A percentile compares a stretch with the other conserved stretches of the same genome.
phyloP scores from a whole-genome alignment of 2,329 filamentous ascomycete species.

The Clonostachys rhizophaga region DNA sequence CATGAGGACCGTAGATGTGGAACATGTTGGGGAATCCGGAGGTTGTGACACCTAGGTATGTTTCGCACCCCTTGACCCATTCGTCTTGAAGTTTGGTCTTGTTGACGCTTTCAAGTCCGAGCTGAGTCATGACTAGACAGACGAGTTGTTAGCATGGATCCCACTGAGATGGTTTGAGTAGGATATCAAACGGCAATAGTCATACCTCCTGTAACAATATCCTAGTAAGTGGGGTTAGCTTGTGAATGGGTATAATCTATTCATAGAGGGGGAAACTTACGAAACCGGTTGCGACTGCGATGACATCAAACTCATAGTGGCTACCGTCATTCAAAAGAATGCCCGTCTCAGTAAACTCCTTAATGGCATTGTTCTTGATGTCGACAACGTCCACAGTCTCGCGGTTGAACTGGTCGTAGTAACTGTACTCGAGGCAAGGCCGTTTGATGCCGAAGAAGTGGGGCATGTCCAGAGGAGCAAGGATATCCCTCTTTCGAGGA shows the following conservation, averaged over 20 bases:
- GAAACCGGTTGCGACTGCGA: slow-evolving; percentile 40
- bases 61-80: slow-evolving; percentile 32
- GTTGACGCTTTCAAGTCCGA: slow-evolving; percentile 35
- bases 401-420: slow-evolving; percentile 43
- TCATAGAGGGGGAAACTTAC: slow-evolving; percentile 16
- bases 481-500: slow-evolving; percentile 38
- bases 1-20: slow-evolving; percentile 51
- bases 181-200: not conserved
- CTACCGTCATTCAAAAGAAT: slow-evolving; percentile 32
- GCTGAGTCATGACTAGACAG: slow-evolving; percentile 32
- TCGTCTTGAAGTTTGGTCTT: slow-evolving; percentile 30
- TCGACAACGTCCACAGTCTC: slow-evolving; percentile 34
- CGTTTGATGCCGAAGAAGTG: slow-evolving; percentile 52
- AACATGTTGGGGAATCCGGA: slow-evolving; percentile 45
- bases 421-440: slow-evolving; percentile 32
- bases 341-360: slow-evolving; percentile 32
- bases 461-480: slow-evolving; percentile 46
- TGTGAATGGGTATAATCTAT: too few species aligned
- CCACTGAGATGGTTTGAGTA: too few species aligned
- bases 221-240: slow-evolving; percentile 6
- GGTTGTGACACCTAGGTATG: slow-evolving; percentile 38
- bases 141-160: not conserved
- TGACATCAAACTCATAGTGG: slow-evolving; percentile 34
- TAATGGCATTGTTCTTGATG: slow-evolving; percentile 30
- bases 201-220: slow-evolving; percentile 26